Evolutionary conservation across 192 early-diverging fungal genomes (phyloP), one percentile per base, ranked within the genome.

Genomic region (Backusella tuberculispora): DNA sequence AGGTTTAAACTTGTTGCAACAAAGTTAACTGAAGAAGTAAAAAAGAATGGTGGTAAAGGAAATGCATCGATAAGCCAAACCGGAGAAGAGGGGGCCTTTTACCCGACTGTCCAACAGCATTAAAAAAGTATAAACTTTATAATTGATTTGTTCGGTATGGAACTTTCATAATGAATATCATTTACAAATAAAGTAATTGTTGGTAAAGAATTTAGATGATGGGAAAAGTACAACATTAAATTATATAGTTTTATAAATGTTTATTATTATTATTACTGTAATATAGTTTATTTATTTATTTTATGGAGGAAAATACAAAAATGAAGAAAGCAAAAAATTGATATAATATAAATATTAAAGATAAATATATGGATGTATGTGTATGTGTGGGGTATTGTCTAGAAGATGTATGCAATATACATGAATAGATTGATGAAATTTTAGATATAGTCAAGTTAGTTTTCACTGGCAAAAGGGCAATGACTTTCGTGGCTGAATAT

Each of bases 1-100:
- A 74, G 38, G 63, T 73, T 90, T 56, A 46, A 46, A 44, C 21
- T 45, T 19, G 45, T 37, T 4, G 44, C 68, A 29, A 47, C 68
- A 5, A 43, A 12, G 14, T 47, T 69, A 26, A 26, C 53, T 19
- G 68, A 29, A 46, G 68, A 69, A 69, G 29, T 45, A 14, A 26
- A 10, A 15, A 45, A 34, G 15, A 19, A 29, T 6, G 15, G 14
- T 45, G 13, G 7, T 45, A 34, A n/a, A 26, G 42, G 14, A 10
- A 69, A 46, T 24, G 12, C 29, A 29, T 34, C 2, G 2, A 24
- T 44, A 24, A 46, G 44, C 21, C 44, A 69, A 46, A 14, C 26
- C 21, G 40, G 17, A 47, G 21, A 46, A 34, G 21, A 69, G 26
- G 5, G 43, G 7, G 44, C 41, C 21, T 46, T 43, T 34, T 44